Evolutionary conservation across 1,284 basidiomycete genomes (phyloP).

Genomic region (Tilletia walkeri): DNA sequence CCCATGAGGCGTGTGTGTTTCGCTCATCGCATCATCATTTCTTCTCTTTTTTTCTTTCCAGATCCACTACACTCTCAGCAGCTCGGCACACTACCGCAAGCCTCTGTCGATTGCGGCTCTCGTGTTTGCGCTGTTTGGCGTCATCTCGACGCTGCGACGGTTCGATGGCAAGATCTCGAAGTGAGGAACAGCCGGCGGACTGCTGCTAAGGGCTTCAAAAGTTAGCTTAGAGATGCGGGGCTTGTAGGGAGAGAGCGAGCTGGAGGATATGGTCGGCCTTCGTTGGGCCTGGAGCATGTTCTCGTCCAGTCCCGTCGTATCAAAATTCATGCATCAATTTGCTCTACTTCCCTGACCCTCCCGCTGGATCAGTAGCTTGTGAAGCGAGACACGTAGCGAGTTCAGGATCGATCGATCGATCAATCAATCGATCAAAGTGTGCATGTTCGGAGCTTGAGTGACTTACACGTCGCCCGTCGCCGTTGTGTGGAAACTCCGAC

Average conservation of each 20-base stretch:
- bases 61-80: constrained; percentile 38
- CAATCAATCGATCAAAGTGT: no score
- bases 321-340: no score
- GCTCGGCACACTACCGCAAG: constrained; percentile 34
- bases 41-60: constrained; percentile 6
- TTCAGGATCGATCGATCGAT: no score
- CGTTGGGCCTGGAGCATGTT: no score
- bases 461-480: not conserved
- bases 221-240: no score
- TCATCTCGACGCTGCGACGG: constrained; percentile 28
- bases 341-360: no score
- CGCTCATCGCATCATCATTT: not conserved
- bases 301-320: no score
- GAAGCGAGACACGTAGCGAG: no score
- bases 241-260: no score
- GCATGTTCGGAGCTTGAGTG: not conserved
- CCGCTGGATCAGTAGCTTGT: no score
- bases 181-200: not conserved
- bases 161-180: constrained; percentile 30
- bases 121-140: constrained; percentile 23
- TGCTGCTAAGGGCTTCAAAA: no score
- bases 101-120: constrained; percentile 29
- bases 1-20: not conserved
- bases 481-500: not conserved
- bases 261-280: no score